Percentiles rank a stretch among this genome's conserved stretches.
These are phyloP conservation scores for Chaetomium sp. DNA, from an alignment of 2,329 filamentous ascomycete species.

Conservation along the genomic window DNA sequence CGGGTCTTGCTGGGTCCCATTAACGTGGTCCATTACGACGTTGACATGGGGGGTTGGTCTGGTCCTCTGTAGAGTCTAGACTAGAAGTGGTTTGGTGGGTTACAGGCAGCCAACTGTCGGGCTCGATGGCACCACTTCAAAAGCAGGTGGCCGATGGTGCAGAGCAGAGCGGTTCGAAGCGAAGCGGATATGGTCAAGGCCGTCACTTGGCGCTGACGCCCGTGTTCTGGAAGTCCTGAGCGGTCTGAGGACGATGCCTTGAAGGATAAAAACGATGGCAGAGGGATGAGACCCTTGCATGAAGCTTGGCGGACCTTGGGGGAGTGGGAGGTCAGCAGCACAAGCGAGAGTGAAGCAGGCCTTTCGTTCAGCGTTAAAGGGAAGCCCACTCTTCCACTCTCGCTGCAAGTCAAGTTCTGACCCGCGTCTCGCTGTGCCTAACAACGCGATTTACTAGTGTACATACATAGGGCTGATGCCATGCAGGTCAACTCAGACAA, in stretches of 20 bases:
- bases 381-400: no score
- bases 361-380: no score
- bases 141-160: not conserved
- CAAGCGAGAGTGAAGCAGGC: no score
- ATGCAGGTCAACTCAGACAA: not conserved
- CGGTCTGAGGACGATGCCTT: not conserved
- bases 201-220: not conserved
- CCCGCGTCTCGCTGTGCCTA: no score
- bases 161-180: slow-evolving; percentile 1
- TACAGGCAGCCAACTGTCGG: slow-evolving; percentile 23
- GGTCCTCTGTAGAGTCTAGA: not conserved
- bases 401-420: no score
- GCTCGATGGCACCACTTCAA: not conserved
- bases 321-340: no score
- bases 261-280: not conserved
- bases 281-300: no score
- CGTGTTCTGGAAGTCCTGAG: not conserved
- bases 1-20: not conserved
- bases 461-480: no score
- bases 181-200: not conserved
- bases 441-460: no score
- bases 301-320: no score
- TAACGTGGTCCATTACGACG: slow-evolving; percentile 1
- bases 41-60: slow-evolving; percentile 1
- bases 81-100: slow-evolving; percentile 6